Percentiles rank a stretch among this genome's conserved stretches.
Conservation (phyloP, 2,329 filamentous ascomycete species). For the Chalara sp. region DNA sequence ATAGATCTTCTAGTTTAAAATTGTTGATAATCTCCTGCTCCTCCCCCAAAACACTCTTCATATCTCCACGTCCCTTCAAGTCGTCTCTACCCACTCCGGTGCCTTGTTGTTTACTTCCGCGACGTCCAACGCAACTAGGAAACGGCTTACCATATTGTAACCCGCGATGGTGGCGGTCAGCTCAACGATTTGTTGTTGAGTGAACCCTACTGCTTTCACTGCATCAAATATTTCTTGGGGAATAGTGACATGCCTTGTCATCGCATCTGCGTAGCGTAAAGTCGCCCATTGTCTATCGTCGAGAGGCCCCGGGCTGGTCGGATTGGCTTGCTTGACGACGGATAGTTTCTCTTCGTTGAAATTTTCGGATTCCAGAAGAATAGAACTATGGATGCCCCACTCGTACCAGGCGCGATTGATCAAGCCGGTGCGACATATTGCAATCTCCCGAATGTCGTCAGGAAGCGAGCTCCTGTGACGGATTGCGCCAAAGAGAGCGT, state of each 20-base stretch:
- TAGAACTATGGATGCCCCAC: constrained; percentile 69
- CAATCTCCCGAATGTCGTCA: constrained; percentile 59
- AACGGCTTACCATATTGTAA: constrained; percentile 77
- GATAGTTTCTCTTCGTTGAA: constrained; percentile 2
- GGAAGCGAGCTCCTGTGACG: constrained; percentile 25
- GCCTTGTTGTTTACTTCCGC: constrained; percentile 21
- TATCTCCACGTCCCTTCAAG: too few species aligned
- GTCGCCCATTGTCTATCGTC: constrained; percentile 58
- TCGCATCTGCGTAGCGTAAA: constrained; percentile 68
- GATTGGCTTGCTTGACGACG: constrained; percentile 12
- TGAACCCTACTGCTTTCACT: constrained; percentile 50
- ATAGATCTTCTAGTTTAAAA: too few species aligned
- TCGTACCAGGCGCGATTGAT: constrained; percentile 77
- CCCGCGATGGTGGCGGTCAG: constrained; percentile 66
- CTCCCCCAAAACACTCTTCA: too few species aligned
- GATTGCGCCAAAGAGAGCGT: background rate
- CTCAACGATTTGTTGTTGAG: constrained; percentile 67
- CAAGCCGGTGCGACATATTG: constrained; percentile 75
- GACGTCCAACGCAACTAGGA: constrained; percentile 72
- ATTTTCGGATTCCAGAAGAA: constrained; percentile 21
- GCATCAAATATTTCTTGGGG: constrained; percentile 56
- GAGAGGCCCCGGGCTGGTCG: constrained; percentile 31
- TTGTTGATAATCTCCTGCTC: too few species aligned
- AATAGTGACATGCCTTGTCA: constrained; percentile 67
- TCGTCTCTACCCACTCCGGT: too few species aligned